A percentile compares a stretch with the other conserved stretches of the same genome.
These are phyloP conservation scores for Lactarius indigo DNA, from an alignment of 768 basidiomycete species.

Conservation along the genomic window DNA sequence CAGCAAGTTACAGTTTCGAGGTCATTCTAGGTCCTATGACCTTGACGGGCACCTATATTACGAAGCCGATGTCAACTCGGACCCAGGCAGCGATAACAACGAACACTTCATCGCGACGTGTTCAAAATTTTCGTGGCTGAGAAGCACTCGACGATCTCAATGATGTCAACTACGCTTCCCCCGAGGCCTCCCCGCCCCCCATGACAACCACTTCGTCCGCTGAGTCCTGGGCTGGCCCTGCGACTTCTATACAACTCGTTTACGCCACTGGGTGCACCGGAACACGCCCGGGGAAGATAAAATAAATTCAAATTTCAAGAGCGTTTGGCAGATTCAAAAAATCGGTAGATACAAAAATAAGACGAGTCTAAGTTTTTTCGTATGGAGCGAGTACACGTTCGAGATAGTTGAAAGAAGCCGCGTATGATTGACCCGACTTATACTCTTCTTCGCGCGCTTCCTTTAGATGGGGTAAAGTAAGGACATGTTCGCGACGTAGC, in stretches of 20 bases:
- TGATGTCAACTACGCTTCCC: too few relatives aligned
- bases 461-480: slow-evolving; percentile 19
- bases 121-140: too few relatives aligned
- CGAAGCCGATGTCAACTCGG: too few relatives aligned
- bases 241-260: not conserved
- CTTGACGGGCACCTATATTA: too few relatives aligned
- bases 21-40: too few relatives aligned
- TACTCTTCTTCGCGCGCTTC: not conserved
- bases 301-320: not conserved
- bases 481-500: slow-evolving; percentile 19
- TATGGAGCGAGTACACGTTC: not conserved
- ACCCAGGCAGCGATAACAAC: too few relatives aligned
- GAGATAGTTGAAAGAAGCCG: not conserved
- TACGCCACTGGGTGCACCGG: not conserved
- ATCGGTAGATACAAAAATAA: not conserved
- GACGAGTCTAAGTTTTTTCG: not conserved
- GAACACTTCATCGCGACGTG: too few relatives aligned
- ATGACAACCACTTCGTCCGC: too few relatives aligned
- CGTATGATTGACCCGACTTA: not conserved
- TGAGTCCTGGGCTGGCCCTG: not conserved
- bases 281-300: not conserved
- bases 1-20: too few relatives aligned
- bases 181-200: too few relatives aligned
- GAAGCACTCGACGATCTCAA: too few relatives aligned
- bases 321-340: not conserved